phyloP scores from a whole-genome alignment of 768 basidiomycete genomes.

The Tricholoma saponaceum region DNA sequence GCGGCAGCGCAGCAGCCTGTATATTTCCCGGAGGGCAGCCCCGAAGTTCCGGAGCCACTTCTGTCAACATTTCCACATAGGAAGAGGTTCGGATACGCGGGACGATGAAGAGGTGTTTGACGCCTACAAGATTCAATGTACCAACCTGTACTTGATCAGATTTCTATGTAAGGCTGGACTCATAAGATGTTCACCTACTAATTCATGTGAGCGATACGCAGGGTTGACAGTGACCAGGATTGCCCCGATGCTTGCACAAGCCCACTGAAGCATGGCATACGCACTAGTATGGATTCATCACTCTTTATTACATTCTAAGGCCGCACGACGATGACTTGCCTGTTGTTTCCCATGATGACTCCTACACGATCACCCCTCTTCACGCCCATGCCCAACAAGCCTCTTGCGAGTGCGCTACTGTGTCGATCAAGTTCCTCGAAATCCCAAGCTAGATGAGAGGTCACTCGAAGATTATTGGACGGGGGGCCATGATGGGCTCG shows the following conservation, averaged over 20 bases:
- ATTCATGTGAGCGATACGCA: constrained; percentile 67
- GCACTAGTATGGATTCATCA: constrained; percentile 37
- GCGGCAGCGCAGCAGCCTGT: constrained; percentile 54
- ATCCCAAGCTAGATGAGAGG: constrained; percentile 63
- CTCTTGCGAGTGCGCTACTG: constrained; percentile 64
- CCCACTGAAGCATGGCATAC: constrained; percentile 83
- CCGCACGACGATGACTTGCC: constrained; percentile 37
- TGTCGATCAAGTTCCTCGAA: constrained; percentile 67
- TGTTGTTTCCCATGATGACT: constrained; percentile 83
- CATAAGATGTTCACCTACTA: constrained; percentile 41
- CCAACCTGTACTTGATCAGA: constrained; percentile 39
- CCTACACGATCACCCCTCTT: constrained; percentile 73
- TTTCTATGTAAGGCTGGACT: not conserved
- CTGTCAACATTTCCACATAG: constrained; percentile 57
- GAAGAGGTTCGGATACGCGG: constrained; percentile 63
- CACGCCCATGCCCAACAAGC: constrained; percentile 66
- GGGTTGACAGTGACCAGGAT: constrained; percentile 83
- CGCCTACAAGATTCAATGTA: constrained; percentile 59
- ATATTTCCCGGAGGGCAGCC: constrained; percentile 49
- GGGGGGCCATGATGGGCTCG: constrained; percentile 58
- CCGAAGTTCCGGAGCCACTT: constrained; percentile 53
- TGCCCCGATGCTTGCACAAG: constrained; percentile 80
- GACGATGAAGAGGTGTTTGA: constrained; percentile 67
- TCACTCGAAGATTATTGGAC: constrained; percentile 44
- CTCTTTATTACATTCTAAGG: not conserved